Conservation (phyloP, 208 protist species). For the Lotmaria passim region DNA sequence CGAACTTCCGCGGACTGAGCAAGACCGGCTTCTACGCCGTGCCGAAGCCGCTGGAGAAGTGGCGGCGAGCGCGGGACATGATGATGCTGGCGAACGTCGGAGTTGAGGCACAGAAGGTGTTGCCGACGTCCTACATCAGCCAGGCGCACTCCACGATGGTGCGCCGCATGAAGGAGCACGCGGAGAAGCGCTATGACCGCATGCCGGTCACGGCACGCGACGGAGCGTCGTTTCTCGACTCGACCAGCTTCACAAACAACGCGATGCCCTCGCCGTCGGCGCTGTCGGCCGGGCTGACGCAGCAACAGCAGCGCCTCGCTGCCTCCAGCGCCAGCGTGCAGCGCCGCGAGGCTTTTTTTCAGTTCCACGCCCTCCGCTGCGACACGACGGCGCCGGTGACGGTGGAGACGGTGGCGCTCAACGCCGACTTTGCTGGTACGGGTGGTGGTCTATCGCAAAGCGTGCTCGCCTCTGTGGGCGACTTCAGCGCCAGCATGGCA, state of each 20-base stretch:
- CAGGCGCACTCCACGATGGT: conserved; percentile 50
- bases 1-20: conserved; percentile 50
- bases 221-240: conserved; percentile 31
- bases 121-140: conserved; percentile 51
- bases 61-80: conserved; percentile 67
- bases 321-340: conserved; percentile 9
- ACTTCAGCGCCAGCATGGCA: conserved; percentile 7
- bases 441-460: conserved; percentile 19
- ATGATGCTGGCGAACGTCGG: conserved; percentile 60
- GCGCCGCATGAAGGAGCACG: conserved; percentile 46
- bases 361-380: conserved; percentile 35
- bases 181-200: conserved; percentile 45
- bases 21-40: conserved; percentile 64
- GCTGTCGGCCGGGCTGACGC: background rate
- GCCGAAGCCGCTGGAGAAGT: conserved; percentile 60
- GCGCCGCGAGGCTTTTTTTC: conserved; percentile 38
- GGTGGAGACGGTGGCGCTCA: conserved; percentile 33
- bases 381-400: conserved; percentile 29
- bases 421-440: conserved; percentile 13
- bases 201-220: conserved; percentile 22
- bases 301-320: conserved; percentile 33
- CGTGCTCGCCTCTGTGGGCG: conserved; percentile 17
- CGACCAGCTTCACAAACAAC: conserved; percentile 28
- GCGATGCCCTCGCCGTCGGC: background rate
- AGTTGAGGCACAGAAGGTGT: conserved; percentile 57